phyloP scores from a whole-genome alignment of 768 basidiomycete genomes.

The Pisolithus orientalis region DNA sequence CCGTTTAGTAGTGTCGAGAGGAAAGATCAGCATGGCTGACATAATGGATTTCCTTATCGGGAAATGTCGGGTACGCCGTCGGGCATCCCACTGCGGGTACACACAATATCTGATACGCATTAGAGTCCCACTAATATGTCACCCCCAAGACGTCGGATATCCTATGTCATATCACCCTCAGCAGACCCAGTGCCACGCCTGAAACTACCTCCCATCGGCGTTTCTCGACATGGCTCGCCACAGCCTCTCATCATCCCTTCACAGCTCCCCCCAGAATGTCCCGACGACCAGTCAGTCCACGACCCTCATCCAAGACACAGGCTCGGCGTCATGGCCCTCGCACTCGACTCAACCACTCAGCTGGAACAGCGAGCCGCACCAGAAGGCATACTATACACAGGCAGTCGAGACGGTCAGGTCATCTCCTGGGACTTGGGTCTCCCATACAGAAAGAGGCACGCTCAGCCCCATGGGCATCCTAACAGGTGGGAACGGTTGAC shows the following conservation, averaged over 20 bases:
- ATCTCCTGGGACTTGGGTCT: conserved; percentile 84
- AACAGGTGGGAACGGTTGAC: conserved; percentile 77
- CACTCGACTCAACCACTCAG: conserved; percentile 76
- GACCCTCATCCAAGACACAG: conserved; percentile 70
- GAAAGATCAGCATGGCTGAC: too few species aligned
- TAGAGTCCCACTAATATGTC: conserved; percentile 21
- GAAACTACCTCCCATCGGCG: conserved; percentile 60
- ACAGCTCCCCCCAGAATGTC: conserved; percentile 15
- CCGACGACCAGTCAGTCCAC: conserved; percentile 6
- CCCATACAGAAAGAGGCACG: conserved; percentile 44
- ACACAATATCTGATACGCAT: too few species aligned
- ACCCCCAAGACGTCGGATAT: conserved; percentile 63
- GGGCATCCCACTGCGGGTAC: too few species aligned
- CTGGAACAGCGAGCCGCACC: conserved; percentile 61
- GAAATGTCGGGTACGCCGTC: too few species aligned
- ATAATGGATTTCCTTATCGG: too few species aligned
- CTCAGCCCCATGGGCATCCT: conserved; percentile 17
- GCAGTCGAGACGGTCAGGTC: conserved; percentile 82
- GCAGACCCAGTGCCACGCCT: conserved; percentile 55
- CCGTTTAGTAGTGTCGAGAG: too few species aligned
- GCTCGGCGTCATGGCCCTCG: conserved; percentile 82
- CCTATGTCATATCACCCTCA: conserved; percentile 83
- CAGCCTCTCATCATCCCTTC: conserved; percentile 58
- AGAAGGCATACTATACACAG: conserved; percentile 86
- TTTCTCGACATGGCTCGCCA: conserved; percentile 58